Evolutionary conservation across 768 basidiomycete species (phyloP).

Genomic region (Leccinum obscurum): DNA sequence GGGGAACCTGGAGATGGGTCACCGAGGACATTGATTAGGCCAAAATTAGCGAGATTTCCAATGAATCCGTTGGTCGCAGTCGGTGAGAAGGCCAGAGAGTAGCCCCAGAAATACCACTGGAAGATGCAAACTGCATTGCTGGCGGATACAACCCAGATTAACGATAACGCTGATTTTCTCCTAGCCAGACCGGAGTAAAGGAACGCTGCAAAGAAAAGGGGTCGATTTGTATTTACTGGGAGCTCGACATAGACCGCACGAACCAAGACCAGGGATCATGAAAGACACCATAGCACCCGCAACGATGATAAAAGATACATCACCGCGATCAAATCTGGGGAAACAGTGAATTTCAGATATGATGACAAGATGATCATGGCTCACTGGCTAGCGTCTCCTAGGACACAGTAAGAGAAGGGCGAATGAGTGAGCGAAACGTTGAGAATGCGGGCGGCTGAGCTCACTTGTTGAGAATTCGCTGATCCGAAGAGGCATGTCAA

Average conservation of each 20-base stretch:
- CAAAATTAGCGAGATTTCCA: conserved; percentile 79
- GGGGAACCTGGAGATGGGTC: conserved; percentile 77
- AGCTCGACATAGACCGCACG: conserved; percentile 12
- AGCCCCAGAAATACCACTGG: conserved; percentile 85
- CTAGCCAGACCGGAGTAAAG: conserved; percentile 73
- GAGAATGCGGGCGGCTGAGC: conserved; percentile 1
- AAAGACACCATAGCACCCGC: conserved; percentile 71
- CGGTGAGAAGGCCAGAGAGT: conserved; percentile 81
- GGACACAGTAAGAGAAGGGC: conserved; percentile 5
- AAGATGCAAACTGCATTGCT: conserved; percentile 76
- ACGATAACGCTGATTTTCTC: conserved; percentile 65
- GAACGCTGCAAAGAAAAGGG: conserved; percentile 46
- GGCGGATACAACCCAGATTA: conserved; percentile 74
- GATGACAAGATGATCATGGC: conserved; percentile 7
- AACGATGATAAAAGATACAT: conserved; percentile 68
- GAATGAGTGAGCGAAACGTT: conserved; percentile 2
- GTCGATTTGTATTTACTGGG: background rate
- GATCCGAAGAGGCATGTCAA: background rate
- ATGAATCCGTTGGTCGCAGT: conserved; percentile 75
- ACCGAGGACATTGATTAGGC: conserved; percentile 67
- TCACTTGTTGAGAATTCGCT: background rate
- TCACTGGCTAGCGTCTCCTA: conserved; percentile 32
- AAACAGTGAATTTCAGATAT: conserved; percentile 8
- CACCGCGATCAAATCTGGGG: conserved; percentile 65
- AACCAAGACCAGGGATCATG: conserved; percentile 78